A percentile compares a stretch with the other conserved stretches of the same genome.
These are phyloP conservation scores for Neoarthrinium moseri DNA, from an alignment of 2,329 filamentous ascomycete species.

Conservation along the genomic window DNA sequence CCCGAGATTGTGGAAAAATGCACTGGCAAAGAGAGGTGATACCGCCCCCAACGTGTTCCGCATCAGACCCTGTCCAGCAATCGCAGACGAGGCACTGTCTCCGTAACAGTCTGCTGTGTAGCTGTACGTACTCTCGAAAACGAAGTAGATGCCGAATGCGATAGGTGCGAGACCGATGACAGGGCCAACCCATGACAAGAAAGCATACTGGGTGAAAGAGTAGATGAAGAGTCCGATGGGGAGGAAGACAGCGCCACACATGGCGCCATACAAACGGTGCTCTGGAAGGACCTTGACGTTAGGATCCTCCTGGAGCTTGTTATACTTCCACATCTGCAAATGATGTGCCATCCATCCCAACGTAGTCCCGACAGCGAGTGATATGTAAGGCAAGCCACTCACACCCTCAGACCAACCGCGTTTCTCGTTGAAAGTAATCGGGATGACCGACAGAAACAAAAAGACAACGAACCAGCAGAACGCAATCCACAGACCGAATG, in stretches of 20 bases:
- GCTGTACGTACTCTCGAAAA: slow-evolving; percentile 35
- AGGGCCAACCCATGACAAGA: slow-evolving; percentile 47
- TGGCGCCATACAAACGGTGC: slow-evolving; percentile 46
- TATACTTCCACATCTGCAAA: slow-evolving; percentile 50
- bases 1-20: slow-evolving; percentile 52
- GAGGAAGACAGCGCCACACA: slow-evolving; percentile 44
- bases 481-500: slow-evolving; percentile 45
- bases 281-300: slow-evolving; percentile 38
- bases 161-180: slow-evolving; percentile 48
- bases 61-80: slow-evolving; percentile 51
- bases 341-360: slow-evolving; percentile 47
- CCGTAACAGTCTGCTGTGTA: slow-evolving; percentile 54
- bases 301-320: slow-evolving; percentile 33
- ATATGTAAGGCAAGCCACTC: slow-evolving; percentile 49
- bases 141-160: slow-evolving; percentile 53
- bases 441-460: slow-evolving; percentile 50
- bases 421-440: slow-evolving; percentile 50
- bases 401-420: slow-evolving; percentile 50
- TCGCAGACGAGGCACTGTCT: slow-evolving; percentile 30
- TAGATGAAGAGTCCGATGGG: slow-evolving; percentile 52
- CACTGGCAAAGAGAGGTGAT: slow-evolving; percentile 48
- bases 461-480: slow-evolving; percentile 54
- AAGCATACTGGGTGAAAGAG: slow-evolving; percentile 50
- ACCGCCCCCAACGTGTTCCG: slow-evolving; percentile 52
- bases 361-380: slow-evolving; percentile 45